Evolutionary conservation across 345 rosid genomes (phyloP), one percentile per base, ranked within the genome.

Genomic region (Lepidium sativum): DNA sequence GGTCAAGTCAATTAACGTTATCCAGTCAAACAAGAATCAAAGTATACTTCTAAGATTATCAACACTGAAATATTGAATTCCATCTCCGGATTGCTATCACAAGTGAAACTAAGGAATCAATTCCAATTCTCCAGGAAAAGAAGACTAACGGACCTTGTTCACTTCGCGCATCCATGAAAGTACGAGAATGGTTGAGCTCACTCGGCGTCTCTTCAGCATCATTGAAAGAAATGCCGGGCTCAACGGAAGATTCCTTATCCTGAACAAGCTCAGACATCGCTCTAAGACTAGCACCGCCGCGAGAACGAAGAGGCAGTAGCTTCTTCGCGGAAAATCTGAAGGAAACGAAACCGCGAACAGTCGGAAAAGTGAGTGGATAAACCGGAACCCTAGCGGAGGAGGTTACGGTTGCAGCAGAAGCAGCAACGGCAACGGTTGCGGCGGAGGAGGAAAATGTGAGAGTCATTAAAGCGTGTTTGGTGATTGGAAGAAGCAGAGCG

Each of bases 231-330:
- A 75, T 74, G 9, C 55, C 58, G 20, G 80, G 72, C 34, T 73
- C 70, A n/a, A 68, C 73, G 17, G 33, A 45, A 16, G 84, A 80
- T 38, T 82, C 86, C 79, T 79, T 79, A 44, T 84, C 84, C 66
- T 82, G 83, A 56, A 85, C 82, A 50, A 81, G 78, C 72, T 87
- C 86, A 4, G 95, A 75, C 89, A 83, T 84, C 23, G 86, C 85
- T 65, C 75, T 68, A 8, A 77, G 80, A 65, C 70, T 65, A 16
- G 37, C 13, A 3, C 16, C 67, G 63, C 52, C 65, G 51, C 78
- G 82, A 6, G 75, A 64, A 61, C 76, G 68, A 4, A 72, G 17
- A 69, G 51, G 67, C 1, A 72, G 60, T 42, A 71, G 68, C 63
- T 81, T 68, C 29, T 57, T 65, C 23, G 73, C 54, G 55, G 58